Evolutionary conservation across 1,284 basidiomycete genomes (phyloP).

Genomic region (Fomitiporia mediterranea): DNA sequence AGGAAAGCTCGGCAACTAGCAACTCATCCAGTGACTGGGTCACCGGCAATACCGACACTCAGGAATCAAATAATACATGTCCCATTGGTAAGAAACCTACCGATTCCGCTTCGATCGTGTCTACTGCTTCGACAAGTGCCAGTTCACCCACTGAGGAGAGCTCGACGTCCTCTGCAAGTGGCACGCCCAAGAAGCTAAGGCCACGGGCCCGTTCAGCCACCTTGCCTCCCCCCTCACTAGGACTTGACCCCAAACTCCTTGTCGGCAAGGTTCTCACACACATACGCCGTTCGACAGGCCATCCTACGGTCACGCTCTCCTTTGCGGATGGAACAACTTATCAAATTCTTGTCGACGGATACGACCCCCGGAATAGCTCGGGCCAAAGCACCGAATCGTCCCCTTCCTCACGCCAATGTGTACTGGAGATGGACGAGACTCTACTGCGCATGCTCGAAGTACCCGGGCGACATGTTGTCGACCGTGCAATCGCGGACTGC

Average conservation of each 20-base stretch:
- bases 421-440: conserved; percentile 49
- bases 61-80: background rate
- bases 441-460: conserved; percentile 39
- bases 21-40: background rate
- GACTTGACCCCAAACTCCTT: conserved; percentile 44
- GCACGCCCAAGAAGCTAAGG: conserved; percentile 23
- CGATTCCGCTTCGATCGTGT: conserved; percentile 4
- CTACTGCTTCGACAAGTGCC: conserved; percentile 20
- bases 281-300: conserved; percentile 45
- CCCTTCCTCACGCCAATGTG: conserved; percentile 9
- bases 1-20: background rate
- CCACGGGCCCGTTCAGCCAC: conserved; percentile 29
- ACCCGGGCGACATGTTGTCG: conserved; percentile 32
- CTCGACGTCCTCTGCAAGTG: conserved; percentile 26
- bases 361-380: conserved; percentile 41
- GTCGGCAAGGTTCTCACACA: conserved; percentile 48
- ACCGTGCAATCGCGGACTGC: conserved; percentile 46
- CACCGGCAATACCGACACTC: background rate
- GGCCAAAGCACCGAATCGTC: background rate
- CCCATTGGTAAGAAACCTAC: background rate
- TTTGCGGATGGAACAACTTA: conserved; percentile 50
- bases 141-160: conserved; percentile 17
- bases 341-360: conserved; percentile 58
- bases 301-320: conserved; percentile 52
- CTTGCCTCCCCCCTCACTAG: conserved; percentile 35